Percentiles rank a stretch among this genome's conserved stretches.
Evolutionary conservation across 805 yeast species (phyloP).

Genomic region (Candida piceae): DNA sequence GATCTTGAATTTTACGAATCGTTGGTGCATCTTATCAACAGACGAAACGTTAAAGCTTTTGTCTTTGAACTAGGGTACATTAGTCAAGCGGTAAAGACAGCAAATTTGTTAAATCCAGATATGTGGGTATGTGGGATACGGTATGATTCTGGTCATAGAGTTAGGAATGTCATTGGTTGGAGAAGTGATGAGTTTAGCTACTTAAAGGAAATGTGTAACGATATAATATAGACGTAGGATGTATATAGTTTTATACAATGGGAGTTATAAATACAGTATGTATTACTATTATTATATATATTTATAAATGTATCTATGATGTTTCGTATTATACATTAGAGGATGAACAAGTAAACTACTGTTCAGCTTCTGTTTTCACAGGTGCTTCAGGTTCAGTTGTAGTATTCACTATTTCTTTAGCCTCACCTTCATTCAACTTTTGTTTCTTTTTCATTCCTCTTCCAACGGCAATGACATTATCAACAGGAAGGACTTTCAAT

Average conservation of each 20-base stretch:
- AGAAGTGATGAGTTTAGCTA: conserved; percentile 13
- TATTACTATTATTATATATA: too few species aligned
- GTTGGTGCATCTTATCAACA: conserved; percentile 39
- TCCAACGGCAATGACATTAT: conserved; percentile 61
- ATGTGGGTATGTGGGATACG: conserved; percentile 30
- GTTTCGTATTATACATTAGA: background rate
- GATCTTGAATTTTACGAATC: conserved; percentile 64
- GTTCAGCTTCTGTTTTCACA: background rate
- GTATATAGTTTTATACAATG: too few species aligned
- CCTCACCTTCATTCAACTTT: conserved; percentile 17
- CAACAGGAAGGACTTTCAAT: conserved; percentile 69
- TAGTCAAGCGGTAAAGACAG: conserved; percentile 59
- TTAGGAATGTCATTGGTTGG: conserved; percentile 68
- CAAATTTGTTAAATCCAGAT: conserved; percentile 9
- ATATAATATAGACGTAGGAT: conserved; percentile 2
- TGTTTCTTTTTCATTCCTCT: conserved; percentile 50
- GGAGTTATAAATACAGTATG: too few species aligned
- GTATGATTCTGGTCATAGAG: conserved; percentile 45
- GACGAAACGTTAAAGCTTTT: conserved; percentile 46
- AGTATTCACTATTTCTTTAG: too few species aligned
- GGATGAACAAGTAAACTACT: too few species aligned
- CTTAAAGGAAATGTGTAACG: conserved; percentile 13
- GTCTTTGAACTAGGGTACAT: conserved; percentile 73
- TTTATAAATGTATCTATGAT: too few species aligned
- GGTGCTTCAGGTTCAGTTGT: conserved; percentile 4